Conservation (phyloP, 2,329 filamentous ascomycete genomes). For the Ophiobolus disseminans region DNA sequence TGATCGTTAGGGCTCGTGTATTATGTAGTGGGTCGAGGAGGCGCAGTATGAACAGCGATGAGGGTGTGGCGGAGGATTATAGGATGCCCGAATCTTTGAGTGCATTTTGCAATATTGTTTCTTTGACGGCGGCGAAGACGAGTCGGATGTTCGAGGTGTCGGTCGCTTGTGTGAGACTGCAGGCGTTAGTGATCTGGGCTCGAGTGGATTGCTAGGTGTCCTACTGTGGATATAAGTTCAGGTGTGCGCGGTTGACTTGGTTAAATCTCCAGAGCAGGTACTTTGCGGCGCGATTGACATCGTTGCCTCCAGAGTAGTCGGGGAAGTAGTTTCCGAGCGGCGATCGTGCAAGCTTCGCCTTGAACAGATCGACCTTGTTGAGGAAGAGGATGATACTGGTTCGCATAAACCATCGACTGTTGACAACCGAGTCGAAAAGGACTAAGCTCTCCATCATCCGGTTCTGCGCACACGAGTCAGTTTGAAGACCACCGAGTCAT, state of each 20-base stretch:
- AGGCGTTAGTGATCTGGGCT: slow-evolving; percentile 9
- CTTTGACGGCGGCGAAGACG: slow-evolving; percentile 97
- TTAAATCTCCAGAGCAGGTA: slow-evolving; percentile 99
- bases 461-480: slow-evolving; percentile 67
- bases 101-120: slow-evolving; percentile 97
- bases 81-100: slow-evolving; percentile 98
- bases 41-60: slow-evolving; percentile 41
- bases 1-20: slow-evolving; percentile 47
- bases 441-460: slow-evolving; percentile 99
- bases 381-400: slow-evolving; percentile 98
- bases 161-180: slow-evolving; percentile 94
- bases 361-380: slow-evolving; percentile 99
- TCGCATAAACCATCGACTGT: slow-evolving; percentile 98
- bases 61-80: slow-evolving; percentile 40
- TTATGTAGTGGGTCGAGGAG: slow-evolving; percentile 39
- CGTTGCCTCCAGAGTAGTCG: slow-evolving; percentile 95
- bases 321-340: slow-evolving; percentile 95
- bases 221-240: slow-evolving; percentile 95
- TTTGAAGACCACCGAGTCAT: slow-evolving; percentile 7
- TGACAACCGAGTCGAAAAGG: slow-evolving; percentile 97
- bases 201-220: not conserved
- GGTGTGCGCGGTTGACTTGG: slow-evolving; percentile 93
- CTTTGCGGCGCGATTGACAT: slow-evolving; percentile 97
- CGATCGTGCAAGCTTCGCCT: slow-evolving; percentile 87
- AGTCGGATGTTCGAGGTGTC: slow-evolving; percentile 98